Base-by-base conservation (phyloP, 176 grass and related monocot species). In the Olyra latifolia region DNA sequence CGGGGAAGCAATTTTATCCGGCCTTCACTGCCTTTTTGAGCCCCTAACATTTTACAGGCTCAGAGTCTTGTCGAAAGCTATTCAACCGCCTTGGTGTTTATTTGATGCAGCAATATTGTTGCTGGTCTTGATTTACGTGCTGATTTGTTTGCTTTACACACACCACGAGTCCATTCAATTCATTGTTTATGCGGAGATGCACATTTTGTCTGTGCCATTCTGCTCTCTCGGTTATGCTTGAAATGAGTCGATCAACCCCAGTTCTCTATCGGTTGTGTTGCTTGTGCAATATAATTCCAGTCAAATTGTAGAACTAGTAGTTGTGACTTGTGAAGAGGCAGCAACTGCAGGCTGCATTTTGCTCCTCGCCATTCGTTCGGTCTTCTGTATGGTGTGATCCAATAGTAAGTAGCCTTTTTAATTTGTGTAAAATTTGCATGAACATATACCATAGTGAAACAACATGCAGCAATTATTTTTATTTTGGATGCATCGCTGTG, bases 341-440 rank as follows among this genome's bases (percentile, higher is more conserved):
- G 58, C 65, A 72, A 62, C 42, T 50, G 27, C 59, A 62, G 14
- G 56, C 25, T 16, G 40, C 40, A 48, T 17, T 27, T 69, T 62
- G 40, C 11, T 38, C 14, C 10, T 3, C 10, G 23, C 29, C 39
- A 79, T 81, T 84, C 58, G 54, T 58, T 85, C 76, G 38, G 63
- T 70, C 78, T 55, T 77, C 72, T 85, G 72, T 82, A 85, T 85
- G 27, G 75, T 66, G 29, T 77, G 70, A 65, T 72, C 76, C 25
- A 15, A 44, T 75, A 61, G 62, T 24, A 6, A 54, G 8, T 66
- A 81, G 77, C 19, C 10, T 5, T 75, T 20, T 76, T 70, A 46
- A 42, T 71, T 35, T 82, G 43, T 89, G 87, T 81, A 82, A 42
- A 27, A 77, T 71, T 56, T 77, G 16, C 41, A 61, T 62, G 79